phyloP scores from a whole-genome alignment of 2,329 filamentous ascomycete genomes.

The Paracorniculantispora psalliotae region DNA sequence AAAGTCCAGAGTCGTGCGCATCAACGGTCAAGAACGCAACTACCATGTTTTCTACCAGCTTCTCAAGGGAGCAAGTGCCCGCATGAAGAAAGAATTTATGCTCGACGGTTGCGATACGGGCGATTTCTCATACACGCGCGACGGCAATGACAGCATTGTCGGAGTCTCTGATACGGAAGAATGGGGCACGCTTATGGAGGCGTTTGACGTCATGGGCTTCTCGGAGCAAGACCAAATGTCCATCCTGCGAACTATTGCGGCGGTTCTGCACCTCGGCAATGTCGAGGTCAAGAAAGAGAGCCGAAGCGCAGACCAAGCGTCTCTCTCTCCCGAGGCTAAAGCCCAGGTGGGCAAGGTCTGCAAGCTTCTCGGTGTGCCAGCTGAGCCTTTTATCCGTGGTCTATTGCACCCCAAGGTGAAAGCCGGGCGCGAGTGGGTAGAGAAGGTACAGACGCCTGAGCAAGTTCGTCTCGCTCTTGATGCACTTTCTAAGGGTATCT shows the following conservation, averaged over 20 bases:
- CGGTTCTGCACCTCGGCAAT: conserved; percentile 90
- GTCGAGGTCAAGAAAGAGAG: conserved; percentile 87
- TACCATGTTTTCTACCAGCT: conserved; percentile 98
- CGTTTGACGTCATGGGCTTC: conserved; percentile 92
- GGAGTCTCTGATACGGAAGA: conserved; percentile 88
- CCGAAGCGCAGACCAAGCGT: conserved; percentile 82
- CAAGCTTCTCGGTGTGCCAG: conserved; percentile 73
- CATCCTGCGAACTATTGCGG: conserved; percentile 82
- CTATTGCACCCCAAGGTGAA: conserved; percentile 91
- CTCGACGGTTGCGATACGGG: conserved; percentile 71
- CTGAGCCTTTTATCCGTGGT: conserved; percentile 82
- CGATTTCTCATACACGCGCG: conserved; percentile 86
- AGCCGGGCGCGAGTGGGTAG: conserved; percentile 95
- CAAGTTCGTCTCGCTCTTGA: conserved; percentile 88
- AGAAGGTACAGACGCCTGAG: conserved; percentile 96
- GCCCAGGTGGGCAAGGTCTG: conserved; percentile 75
- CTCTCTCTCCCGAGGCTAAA: conserved; percentile 69
- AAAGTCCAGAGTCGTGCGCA: conserved; percentile 91
- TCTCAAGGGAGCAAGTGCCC: conserved; percentile 71
- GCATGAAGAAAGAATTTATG: conserved; percentile 71
- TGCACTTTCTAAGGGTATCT: conserved; percentile 92
- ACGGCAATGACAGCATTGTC: conserved; percentile 85
- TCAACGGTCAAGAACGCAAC: conserved; percentile 84
- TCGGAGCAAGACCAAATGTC: conserved; percentile 75
- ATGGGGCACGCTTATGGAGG: conserved; percentile 85